Base-by-base conservation (phyloP, 2,329 filamentous ascomycete species). In the Coleophoma crateriformis region DNA sequence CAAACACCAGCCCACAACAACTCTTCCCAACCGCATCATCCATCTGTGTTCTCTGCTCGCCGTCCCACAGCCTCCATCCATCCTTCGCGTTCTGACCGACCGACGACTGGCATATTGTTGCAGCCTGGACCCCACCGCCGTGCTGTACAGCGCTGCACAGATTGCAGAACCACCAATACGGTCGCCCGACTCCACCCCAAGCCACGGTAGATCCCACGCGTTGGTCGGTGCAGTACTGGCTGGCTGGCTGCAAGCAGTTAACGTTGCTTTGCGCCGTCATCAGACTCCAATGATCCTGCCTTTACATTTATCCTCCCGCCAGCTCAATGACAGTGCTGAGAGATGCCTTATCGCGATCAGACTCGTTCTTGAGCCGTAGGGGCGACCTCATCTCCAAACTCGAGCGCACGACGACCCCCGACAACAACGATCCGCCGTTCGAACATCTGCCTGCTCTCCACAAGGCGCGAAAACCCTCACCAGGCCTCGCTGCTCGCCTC, bases 401-500 rank as follows among this genome's bases (percentile, higher is more conserved):
- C 39, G 39, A n/a, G 19, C 39, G 39, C 10, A 17, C 39, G 39
- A 17, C 14, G 6, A 27, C 27, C 7, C 27, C 27, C 6, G 27
- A 27, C 8, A 27, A 27, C 27, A 27, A 27, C 27, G 27, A 27
- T 27, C 27, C 6, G 8, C 27, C 3, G 6, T 4, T 27, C 27
- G 27, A 27, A 2, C 27, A 27, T 4, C 27, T 27, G 6, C 27
- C 27, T 27, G 5, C 27, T 3, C 27, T 27, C 27, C 59, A 60
- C 53, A 51, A 55, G 44, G 53, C 60, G 50, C 79, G 81, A 59
- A 84, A 81, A 64, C 78, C 82, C 2, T 84, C 81, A 11, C 82
- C 82, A 38, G 82, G 82, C 37, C 71, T 85, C 46, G 81, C 82
- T 57, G 81, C 81, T 52, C 79, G 82, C 62, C 74, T 85, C 49